Percentiles rank a stretch among this genome's conserved stretches.
These are phyloP conservation scores for Tolypocladium album DNA, from an alignment of 2,329 filamentous ascomycete species.

Conservation along the genomic window DNA sequence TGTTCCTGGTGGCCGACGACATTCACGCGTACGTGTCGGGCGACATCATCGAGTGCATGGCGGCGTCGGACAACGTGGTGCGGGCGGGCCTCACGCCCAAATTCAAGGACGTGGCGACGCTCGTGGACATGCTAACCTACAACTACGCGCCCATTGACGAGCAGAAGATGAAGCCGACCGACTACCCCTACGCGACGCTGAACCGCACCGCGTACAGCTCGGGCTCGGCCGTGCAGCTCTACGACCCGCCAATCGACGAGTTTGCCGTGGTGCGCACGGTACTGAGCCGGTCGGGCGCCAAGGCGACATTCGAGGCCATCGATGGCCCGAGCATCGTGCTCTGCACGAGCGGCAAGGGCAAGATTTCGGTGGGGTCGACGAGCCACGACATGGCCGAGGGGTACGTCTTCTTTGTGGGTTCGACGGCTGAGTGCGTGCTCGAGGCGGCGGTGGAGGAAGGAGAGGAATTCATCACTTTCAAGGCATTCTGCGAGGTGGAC, in stretches of 20 bases:
- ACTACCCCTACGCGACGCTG: slow-evolving; percentile 77
- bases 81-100: slow-evolving; percentile 96
- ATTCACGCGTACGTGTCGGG: slow-evolving; percentile 92
- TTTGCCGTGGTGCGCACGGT: slow-evolving; percentile 81
- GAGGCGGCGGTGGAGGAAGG: slow-evolving; percentile 52
- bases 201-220: slow-evolving; percentile 76
- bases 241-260: slow-evolving; percentile 94
- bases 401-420: slow-evolving; percentile 75
- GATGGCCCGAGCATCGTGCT: slow-evolving; percentile 88
- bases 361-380: slow-evolving; percentile 76
- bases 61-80: slow-evolving; percentile 95
- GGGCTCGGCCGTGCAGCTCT: slow-evolving; percentile 60
- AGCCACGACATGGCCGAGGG: slow-evolving; percentile 63
- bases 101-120: slow-evolving; percentile 88
- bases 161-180: slow-evolving; percentile 81
- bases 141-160: slow-evolving; percentile 87
- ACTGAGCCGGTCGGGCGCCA: slow-evolving; percentile 60
- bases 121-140: slow-evolving; percentile 90
- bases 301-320: slow-evolving; percentile 80
- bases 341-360: slow-evolving; percentile 74
- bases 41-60: slow-evolving; percentile 99
- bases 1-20: slow-evolving; percentile 93
- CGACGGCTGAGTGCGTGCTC: slow-evolving; percentile 72
- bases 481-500: slow-evolving; percentile 83
- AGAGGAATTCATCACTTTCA: slow-evolving; percentile 77